Evolutionary conservation across 2,329 filamentous ascomycete species (phyloP).

Genomic region (Cordyceps farinosa): DNA sequence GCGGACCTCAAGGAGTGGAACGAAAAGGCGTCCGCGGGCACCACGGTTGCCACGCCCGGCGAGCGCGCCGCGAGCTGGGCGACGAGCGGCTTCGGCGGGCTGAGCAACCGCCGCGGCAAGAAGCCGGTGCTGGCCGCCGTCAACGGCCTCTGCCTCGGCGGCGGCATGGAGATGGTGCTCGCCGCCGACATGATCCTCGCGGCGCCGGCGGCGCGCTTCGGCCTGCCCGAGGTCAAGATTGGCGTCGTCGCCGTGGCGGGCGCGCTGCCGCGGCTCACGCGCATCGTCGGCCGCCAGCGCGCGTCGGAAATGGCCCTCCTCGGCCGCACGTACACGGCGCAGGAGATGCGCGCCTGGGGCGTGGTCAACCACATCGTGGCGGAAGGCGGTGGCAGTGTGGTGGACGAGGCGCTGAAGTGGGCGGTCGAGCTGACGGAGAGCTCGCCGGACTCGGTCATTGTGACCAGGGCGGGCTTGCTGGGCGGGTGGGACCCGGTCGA

Average conservation of each 20-base stretch:
- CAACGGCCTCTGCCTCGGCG: slow-evolving; percentile 71
- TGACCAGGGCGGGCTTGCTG: slow-evolving; percentile 67
- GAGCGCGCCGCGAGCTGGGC: slow-evolving; percentile 29
- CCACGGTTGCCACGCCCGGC: not conserved
- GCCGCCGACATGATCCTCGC: slow-evolving; percentile 73
- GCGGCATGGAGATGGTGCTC: slow-evolving; percentile 71
- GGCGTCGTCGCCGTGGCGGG: slow-evolving; percentile 71
- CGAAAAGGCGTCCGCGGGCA: slow-evolving; percentile 13
- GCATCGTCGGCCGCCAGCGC: slow-evolving; percentile 63
- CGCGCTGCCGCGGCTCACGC: slow-evolving; percentile 62
- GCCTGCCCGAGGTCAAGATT: slow-evolving; percentile 66
- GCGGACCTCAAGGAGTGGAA: slow-evolving; percentile 65
- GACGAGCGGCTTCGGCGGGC: slow-evolving; percentile 58
- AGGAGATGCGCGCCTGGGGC: slow-evolving; percentile 62
- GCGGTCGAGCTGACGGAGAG: slow-evolving; percentile 60
- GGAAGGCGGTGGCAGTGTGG: slow-evolving; percentile 38
- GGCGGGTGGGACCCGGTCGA: slow-evolving; percentile 68
- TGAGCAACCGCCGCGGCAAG: slow-evolving; percentile 63
- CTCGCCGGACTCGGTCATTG: slow-evolving; percentile 72
- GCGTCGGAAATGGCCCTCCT: slow-evolving; percentile 69
- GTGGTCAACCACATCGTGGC: slow-evolving; percentile 64
- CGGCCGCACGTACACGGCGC: slow-evolving; percentile 56
- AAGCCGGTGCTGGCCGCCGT: slow-evolving; percentile 76
- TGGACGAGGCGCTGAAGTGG: slow-evolving; percentile 57
- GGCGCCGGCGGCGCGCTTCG: slow-evolving; percentile 55